phyloP scores from a whole-genome alignment of 2,329 filamentous ascomycete species.

The Ampelomyces quisqualis region DNA sequence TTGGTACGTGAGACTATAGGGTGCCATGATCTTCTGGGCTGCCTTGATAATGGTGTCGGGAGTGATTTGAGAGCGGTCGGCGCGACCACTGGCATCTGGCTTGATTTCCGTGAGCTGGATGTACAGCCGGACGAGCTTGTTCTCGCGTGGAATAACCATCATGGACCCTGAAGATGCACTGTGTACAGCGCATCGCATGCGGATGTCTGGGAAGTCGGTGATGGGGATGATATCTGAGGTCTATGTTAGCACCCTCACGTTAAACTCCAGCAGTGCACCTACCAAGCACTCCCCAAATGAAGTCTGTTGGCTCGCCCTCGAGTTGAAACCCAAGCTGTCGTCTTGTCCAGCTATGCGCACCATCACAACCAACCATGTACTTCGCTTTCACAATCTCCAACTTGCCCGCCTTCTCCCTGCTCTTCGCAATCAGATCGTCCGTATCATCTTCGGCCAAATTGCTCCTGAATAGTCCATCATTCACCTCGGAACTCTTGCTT shows the following conservation, averaged over 20 bases:
- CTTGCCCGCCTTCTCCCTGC: conserved; percentile 37
- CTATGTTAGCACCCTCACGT: conserved; percentile 14
- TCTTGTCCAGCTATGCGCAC: conserved; percentile 66
- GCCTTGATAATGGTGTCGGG: conserved; percentile 63
- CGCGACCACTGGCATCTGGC: conserved; percentile 48
- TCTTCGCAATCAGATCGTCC: conserved; percentile 52
- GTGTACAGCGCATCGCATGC: conserved; percentile 60
- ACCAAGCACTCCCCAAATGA: conserved; percentile 56
- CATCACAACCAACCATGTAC: conserved; percentile 69
- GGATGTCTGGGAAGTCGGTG: conserved; percentile 62
- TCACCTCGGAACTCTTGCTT: conserved; percentile 36
- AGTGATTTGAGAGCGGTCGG: conserved; percentile 63
- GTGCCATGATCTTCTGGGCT: conserved; percentile 64
- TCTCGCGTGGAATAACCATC: conserved; percentile 66
- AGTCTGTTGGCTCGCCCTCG: conserved; percentile 58
- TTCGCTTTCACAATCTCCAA: conserved; percentile 56
- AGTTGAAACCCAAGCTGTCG: conserved; percentile 58
- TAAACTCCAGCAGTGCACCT: not conserved
- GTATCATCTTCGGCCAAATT: conserved; percentile 61
- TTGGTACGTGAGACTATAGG: conserved; percentile 65
- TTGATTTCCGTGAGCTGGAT: conserved; percentile 60
- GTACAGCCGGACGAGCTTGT: conserved; percentile 63
- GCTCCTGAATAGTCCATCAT: conserved; percentile 61
- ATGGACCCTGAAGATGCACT: conserved; percentile 58
- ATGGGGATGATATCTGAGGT: conserved; percentile 52